Conservation (phyloP, 306 rosid species). For the Mimosa pudica region DNA sequence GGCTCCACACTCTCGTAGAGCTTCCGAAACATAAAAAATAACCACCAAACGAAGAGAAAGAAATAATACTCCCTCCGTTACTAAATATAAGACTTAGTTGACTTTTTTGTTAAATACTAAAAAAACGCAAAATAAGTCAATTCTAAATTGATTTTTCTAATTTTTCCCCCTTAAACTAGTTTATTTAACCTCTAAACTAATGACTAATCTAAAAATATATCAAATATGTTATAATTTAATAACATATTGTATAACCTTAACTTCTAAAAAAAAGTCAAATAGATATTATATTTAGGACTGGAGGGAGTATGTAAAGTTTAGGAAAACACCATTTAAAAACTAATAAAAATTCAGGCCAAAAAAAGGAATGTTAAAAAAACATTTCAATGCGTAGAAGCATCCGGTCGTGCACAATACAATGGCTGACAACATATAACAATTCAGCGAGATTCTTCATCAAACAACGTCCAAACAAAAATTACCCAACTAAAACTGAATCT, state of each 20-base stretch:
- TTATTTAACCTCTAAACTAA: no score
- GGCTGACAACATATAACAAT: neutral
- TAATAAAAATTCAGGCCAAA: neutral
- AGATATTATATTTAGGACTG: no score
- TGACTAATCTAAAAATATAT: no score
- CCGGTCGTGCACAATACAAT: neutral
- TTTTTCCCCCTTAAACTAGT: no score
- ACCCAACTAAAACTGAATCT: neutral
- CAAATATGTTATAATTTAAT: no score
- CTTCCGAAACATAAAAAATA: neutral
- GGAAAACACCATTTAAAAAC: neutral
- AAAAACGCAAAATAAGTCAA: no score
- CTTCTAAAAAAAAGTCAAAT: no score
- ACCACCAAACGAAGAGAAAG: neutral
- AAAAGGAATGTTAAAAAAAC: conserved; percentile 1
- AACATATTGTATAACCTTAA: no score
- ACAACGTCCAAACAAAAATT: neutral
- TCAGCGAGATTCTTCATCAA: neutral
- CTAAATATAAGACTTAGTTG: no score
- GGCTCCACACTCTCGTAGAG: neutral
- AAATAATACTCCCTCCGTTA: neutral
- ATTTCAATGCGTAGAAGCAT: neutral
- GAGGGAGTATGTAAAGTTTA: neutral
- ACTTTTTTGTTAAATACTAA: no score
- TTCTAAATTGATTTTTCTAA: no score